phyloP scores from a whole-genome alignment of 2,329 filamentous ascomycete species.

The Diaporthe ilicicola region DNA sequence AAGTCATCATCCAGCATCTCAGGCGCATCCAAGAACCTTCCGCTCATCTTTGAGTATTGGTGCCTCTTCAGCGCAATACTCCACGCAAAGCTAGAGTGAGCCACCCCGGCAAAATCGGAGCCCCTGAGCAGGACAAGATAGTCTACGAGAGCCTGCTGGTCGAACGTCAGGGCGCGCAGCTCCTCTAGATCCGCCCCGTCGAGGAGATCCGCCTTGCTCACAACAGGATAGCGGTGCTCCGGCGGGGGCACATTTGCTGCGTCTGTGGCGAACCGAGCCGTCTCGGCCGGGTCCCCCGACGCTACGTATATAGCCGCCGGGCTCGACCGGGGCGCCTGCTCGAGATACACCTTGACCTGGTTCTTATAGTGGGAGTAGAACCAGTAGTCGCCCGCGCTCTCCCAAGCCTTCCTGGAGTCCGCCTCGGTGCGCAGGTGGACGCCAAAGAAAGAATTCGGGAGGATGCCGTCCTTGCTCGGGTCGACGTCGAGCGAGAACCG shows the following conservation, averaged over 20 bases:
- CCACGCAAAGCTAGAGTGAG: conserved; percentile 27
- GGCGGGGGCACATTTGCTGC: background rate
- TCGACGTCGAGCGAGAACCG: conserved; percentile 10
- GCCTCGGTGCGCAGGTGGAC: conserved; percentile 24
- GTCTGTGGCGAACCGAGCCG: background rate
- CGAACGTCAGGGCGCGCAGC: conserved; percentile 1
- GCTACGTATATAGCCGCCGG: conserved; percentile 15
- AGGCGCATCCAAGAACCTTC: background rate
- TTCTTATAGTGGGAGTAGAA: conserved; percentile 12
- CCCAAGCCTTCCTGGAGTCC: conserved; percentile 7
- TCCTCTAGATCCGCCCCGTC: background rate
- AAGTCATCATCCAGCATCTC: conserved; percentile 16
- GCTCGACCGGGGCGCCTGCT: background rate
- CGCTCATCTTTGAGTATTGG: background rate
- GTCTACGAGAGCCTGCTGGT: conserved; percentile 25
- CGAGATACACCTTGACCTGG: conserved; percentile 17
- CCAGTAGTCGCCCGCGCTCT: conserved; percentile 15
- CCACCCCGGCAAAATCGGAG: conserved; percentile 23
- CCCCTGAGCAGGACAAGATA: conserved; percentile 18
- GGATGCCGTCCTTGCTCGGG: background rate
- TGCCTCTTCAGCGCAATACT: conserved; percentile 22
- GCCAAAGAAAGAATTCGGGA: conserved; percentile 21
- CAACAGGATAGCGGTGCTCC: background rate
- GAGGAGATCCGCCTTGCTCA: conserved; percentile 13
- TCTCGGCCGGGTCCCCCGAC: background rate